These are phyloP conservation scores for Coccomyxa sp. DNA, from an alignment of 139 green algal genomes.

Conservation along the genomic window DNA sequence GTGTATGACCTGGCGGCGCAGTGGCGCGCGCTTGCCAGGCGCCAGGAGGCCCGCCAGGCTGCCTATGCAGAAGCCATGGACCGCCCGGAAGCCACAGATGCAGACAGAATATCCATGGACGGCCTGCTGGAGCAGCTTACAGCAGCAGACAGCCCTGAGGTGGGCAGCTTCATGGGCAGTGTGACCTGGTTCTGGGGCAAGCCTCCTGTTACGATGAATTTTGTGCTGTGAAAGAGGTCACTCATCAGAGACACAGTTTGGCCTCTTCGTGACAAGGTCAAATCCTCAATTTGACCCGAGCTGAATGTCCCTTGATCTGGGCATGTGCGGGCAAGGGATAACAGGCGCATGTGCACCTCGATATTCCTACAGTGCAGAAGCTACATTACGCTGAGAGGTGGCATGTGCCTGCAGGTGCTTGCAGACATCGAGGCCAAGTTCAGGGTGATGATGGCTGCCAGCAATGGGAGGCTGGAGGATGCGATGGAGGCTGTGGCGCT, in stretches of 20 bases:
- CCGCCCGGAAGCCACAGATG: conserved; percentile 6
- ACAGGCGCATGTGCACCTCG: too few relatives aligned
- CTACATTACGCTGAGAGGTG: not conserved
- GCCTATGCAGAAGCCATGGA: conserved; percentile 24
- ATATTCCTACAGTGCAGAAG: not conserved
- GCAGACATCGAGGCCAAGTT: conserved; percentile 41
- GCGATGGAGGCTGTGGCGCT: not conserved
- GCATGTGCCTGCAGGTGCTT: conserved; percentile 13
- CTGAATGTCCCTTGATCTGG: too few relatives aligned
- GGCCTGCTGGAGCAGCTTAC: conserved; percentile 20
- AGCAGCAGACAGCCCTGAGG: conserved; percentile 27
- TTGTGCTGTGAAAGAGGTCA: too few relatives aligned
- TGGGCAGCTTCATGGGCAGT: not conserved
- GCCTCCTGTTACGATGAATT: too few relatives aligned
- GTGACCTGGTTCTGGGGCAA: too few relatives aligned
- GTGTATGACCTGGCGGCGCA: conserved; percentile 32
- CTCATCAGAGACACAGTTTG: too few relatives aligned
- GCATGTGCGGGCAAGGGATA: too few relatives aligned
- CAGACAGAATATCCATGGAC: conserved; percentile 19
- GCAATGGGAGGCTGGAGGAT: not conserved
- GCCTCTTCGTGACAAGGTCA: too few relatives aligned
- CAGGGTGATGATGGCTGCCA: conserved; percentile 11
- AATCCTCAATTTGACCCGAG: too few relatives aligned
- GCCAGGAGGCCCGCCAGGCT: conserved; percentile 18
- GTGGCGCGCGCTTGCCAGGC: conserved; percentile 34